These are phyloP conservation scores for Rhododendron simsii DNA, from an alignment of 148 eudicot species.

Conservation along the genomic window DNA sequence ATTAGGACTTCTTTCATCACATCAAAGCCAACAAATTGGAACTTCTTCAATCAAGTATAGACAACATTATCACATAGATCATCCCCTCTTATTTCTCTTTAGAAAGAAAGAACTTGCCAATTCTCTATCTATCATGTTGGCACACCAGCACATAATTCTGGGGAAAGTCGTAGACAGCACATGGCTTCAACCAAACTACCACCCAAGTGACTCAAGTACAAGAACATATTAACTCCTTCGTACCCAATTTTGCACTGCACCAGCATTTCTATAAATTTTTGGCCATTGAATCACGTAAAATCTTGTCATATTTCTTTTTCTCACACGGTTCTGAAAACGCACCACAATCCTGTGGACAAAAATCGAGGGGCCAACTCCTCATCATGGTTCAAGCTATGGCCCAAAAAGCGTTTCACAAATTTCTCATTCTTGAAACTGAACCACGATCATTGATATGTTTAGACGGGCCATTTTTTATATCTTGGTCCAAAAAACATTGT, in stretches of 20 bases:
- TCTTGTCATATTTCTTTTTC: background rate
- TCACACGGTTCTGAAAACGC: background rate
- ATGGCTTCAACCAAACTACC: background rate
- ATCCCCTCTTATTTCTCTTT: too few relatives aligned
- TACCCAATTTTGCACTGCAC: background rate
- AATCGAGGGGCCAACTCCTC: background rate
- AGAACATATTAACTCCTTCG: background rate
- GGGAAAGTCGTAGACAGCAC: background rate
- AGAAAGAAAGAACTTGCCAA: too few relatives aligned
- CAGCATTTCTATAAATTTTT: background rate
- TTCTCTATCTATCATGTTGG: too few relatives aligned
- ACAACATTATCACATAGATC: background rate
- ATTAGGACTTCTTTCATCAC: background rate
- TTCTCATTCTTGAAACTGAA: background rate
- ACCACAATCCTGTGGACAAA: too few relatives aligned
- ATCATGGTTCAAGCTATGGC: too few relatives aligned
- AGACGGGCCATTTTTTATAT: too few relatives aligned
- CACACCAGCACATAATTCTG: background rate
- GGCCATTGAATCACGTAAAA: background rate
- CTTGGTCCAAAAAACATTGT: too few relatives aligned
- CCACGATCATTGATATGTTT: too few relatives aligned
- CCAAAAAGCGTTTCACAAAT: too few relatives aligned
- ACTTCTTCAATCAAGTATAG: background rate
- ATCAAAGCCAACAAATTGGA: too few relatives aligned
- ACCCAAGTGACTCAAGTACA: background rate